Base-by-base conservation (phyloP, 2,329 filamentous ascomycete genomes). In the Aspergillus awamori region DNA sequence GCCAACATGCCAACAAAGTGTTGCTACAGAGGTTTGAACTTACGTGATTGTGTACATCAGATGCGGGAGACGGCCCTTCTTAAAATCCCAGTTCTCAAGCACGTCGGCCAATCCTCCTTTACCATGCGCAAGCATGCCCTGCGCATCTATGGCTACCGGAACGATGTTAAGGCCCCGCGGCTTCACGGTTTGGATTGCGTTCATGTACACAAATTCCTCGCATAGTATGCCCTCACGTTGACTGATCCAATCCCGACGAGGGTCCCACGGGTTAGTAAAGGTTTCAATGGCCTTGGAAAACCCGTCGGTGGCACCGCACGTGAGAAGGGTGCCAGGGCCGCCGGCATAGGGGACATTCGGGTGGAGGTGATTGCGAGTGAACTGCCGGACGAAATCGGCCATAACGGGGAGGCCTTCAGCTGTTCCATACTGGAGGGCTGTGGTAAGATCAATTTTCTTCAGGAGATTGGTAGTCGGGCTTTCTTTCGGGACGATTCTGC, bases 11-110 rank as follows among this genome's bases (percentile, higher is more conserved):
- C 15, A 48, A 41, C 13, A 2, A 10, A n/a, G 13, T 26, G 15
- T 4, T 38, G 24, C n/a, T n/a, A 20, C n/a, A 11, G 8, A 11
- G 17, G 41, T 30, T 36, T 11, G 30, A 11, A 87, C 89, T 84
- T 77, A 92, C 87, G 91, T 93, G 65, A 97, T 90, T 2, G 92
- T 96, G 74, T 97, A 97, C 81, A 97, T 84, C 66, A 97, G 74
- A 75, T 94, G 90, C 43, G 93, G 93, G 60, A 90, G 83, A 71
- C 86, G 88, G 1, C 93, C 93, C 69, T 84, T 88, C 43, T 81
- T 81, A 51, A 82, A 81, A 74, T 97, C 90, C 93, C 93, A 97
- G 68, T 90, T 92, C 57, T 87, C 85, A 30, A 97, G 80, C 1
- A 97, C 87, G 68, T 96, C 89, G 61, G 87, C 82, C 63, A 97